These are phyloP conservation scores for Neurospora sp. DNA, from an alignment of 495 filamentous ascomycete genomes.

Conservation along the genomic window DNA sequence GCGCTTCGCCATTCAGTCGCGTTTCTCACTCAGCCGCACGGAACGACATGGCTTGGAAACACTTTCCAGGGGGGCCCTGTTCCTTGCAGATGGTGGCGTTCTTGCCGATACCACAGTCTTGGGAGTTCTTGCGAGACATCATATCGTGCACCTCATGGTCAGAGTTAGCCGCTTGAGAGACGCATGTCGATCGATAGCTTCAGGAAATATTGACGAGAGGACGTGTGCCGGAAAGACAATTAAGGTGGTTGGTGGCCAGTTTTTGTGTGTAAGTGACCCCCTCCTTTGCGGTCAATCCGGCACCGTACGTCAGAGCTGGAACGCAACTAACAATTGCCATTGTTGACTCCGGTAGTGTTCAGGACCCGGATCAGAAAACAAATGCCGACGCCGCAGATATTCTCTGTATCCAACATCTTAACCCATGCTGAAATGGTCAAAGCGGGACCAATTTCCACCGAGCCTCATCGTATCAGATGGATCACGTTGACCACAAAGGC, in stretches of 20 bases:
- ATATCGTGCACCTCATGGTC: not conserved
- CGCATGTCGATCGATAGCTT: not conserved
- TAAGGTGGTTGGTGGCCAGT: not conserved
- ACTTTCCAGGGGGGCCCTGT: not conserved
- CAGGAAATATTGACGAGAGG: not conserved
- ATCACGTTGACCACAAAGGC: not conserved
- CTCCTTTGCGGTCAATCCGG: not conserved
- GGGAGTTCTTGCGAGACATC: not conserved
- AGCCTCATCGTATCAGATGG: not conserved
- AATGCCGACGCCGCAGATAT: not conserved
- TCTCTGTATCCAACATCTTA: not conserved
- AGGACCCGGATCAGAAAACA: not conserved
- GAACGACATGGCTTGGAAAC: not conserved
- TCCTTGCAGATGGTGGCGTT: slow-evolving; percentile 4
- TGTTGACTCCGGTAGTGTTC: not conserved
- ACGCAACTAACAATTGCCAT: not conserved
- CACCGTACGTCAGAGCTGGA: not conserved
- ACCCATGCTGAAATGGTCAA: not conserved
- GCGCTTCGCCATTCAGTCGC: not conserved
- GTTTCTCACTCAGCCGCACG: not conserved
- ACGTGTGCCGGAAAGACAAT: not conserved
- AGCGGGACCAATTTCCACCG: not conserved
- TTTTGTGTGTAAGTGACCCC: not conserved
- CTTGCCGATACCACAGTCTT: not conserved
- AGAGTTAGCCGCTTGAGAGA: not conserved